phyloP scores from a whole-genome alignment of 148 eudicot species.

The Spergularia bocconei region DNA sequence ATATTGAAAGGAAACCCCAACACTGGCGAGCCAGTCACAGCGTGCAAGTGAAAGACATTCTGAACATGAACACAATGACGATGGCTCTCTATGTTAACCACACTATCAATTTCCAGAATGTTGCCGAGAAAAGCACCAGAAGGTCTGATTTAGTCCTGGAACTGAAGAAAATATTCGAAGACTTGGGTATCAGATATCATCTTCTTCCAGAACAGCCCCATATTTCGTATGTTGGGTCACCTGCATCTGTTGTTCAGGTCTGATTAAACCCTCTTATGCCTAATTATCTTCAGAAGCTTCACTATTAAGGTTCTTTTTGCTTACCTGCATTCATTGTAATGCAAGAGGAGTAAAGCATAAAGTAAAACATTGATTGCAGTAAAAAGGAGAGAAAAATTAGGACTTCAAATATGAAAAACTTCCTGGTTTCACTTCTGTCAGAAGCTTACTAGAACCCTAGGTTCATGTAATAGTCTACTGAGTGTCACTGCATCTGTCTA shows the following conservation, averaged over 20 bases:
- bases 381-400: too few species aligned
- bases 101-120: constrained; percentile 73
- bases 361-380: too few species aligned
- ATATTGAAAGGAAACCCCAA: constrained; percentile 73
- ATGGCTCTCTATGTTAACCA: constrained; percentile 65
- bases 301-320: too few species aligned
- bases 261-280: background rate
- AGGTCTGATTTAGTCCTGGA: constrained; percentile 68
- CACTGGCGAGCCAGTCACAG: constrained; percentile 66
- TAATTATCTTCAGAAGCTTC: too few species aligned
- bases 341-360: too few species aligned
- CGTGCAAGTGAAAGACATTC: constrained; percentile 62
- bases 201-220: constrained; percentile 70
- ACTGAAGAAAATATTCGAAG: constrained; percentile 64
- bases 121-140: constrained; percentile 48
- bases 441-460: too few species aligned
- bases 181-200: constrained; percentile 52
- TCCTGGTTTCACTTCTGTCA: too few species aligned
- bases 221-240: constrained; percentile 35
- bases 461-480: too few species aligned
- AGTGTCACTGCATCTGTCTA: too few species aligned
- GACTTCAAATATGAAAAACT: too few species aligned
- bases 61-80: constrained; percentile 64
- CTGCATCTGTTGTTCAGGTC: constrained; percentile 16
- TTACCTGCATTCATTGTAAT: too few species aligned